Conservation (phyloP, 495 filamentous ascomycete genomes). For the Aspergillus steynii region DNA sequence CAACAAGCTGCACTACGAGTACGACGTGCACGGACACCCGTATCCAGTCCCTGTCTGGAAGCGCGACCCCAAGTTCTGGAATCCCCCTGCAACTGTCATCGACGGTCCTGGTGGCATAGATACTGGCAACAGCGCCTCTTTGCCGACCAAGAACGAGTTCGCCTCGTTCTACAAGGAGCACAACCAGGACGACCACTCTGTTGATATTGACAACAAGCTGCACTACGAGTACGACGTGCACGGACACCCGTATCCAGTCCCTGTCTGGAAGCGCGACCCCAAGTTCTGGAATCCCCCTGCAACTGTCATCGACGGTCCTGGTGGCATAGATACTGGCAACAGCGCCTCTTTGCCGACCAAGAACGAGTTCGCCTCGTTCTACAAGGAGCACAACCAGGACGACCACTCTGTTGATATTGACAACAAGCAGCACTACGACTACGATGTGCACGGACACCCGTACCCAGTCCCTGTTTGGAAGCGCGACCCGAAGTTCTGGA, state of each 20-base stretch:
- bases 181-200: conserved; percentile 4
- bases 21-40: background rate
- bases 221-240: background rate
- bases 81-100: background rate
- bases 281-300: background rate
- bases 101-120: background rate
- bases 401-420: conserved; percentile 13
- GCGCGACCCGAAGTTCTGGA: too few relatives aligned
- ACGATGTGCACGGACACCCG: background rate
- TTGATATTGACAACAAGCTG: conserved; percentile 2
- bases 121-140: too few relatives aligned
- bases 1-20: background rate
- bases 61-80: too few relatives aligned
- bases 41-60: background rate
- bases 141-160: too few relatives aligned
- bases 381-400: conserved; percentile 3
- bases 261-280: background rate
- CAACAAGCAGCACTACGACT: background rate
- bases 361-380: background rate
- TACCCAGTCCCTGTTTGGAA: background rate
- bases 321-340: background rate
- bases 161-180: background rate
- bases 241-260: background rate
- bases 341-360: background rate
- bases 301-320: background rate